A percentile compares a stretch with the other conserved stretches of the same genome.
phyloP scores from a whole-genome alignment of 352 stramenopile genomes.

The Phytophthora sojae region DNA sequence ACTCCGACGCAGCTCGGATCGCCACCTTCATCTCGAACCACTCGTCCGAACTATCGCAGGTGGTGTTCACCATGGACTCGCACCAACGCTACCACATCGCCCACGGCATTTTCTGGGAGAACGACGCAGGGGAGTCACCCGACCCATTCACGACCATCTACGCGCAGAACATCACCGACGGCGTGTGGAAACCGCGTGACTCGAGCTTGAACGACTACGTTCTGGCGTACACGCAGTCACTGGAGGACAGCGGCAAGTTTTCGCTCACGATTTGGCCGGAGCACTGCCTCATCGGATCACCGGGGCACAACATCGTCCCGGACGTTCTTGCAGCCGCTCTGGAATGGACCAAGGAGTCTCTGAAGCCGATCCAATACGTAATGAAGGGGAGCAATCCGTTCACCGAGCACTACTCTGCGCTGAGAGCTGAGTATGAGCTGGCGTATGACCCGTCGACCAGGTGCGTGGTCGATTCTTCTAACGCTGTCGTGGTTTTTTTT shows the following conservation, averaged over 20 bases:
- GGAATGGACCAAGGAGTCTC: slow-evolving; percentile 74
- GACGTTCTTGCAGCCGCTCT: slow-evolving; percentile 81
- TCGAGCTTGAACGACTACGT: slow-evolving; percentile 79
- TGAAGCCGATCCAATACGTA: slow-evolving; percentile 82
- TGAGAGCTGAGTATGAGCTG: slow-evolving; percentile 92
- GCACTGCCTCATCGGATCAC: slow-evolving; percentile 94
- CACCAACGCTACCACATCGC: slow-evolving; percentile 96
- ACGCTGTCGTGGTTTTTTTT: no score
- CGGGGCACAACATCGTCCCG: slow-evolving; percentile 87
- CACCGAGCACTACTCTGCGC: slow-evolving; percentile 95
- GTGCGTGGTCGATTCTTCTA: slow-evolving; percentile 14
- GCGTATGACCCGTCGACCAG: slow-evolving; percentile 60
- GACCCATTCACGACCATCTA: slow-evolving; percentile 94
- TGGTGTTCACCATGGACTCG: slow-evolving; percentile 95
- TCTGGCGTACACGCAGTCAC: slow-evolving; percentile 85
- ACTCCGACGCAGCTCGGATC: slow-evolving; percentile 89
- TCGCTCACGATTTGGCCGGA: slow-evolving; percentile 95
- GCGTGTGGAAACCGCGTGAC: slow-evolving; percentile 58
- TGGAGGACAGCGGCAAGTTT: slow-evolving; percentile 90
- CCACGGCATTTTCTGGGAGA: slow-evolving; percentile 93
- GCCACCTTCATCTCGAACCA: slow-evolving; percentile 83
- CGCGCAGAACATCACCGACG: slow-evolving; percentile 69
- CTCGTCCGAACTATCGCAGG: slow-evolving; percentile 59
- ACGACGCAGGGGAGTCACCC: slow-evolving; percentile 66
- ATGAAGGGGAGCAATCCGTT: slow-evolving; percentile 94